Base-by-base conservation (phyloP, 1,284 basidiomycete species). In the Paramarasmius palmivorus region DNA sequence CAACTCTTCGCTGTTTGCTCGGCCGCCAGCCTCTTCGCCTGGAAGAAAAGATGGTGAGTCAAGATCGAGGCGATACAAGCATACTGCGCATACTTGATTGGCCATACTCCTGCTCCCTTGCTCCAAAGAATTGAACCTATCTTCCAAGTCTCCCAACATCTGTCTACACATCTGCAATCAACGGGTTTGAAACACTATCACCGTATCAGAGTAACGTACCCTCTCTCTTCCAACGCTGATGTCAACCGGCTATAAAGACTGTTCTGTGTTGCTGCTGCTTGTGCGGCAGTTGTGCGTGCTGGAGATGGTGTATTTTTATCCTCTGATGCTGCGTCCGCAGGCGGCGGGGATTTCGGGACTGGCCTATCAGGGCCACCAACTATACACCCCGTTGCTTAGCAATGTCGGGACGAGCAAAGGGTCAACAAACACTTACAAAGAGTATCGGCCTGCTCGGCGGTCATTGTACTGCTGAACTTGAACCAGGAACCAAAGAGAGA, bases 331-430 rank as follows among this genome's bases (percentile, higher is more conserved):
- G 55, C 39, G 23, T 54, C 52, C 10, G 45, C 48, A 38, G 55
- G 20, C 47, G 42, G 52, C 41, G 60, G 59, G 42, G 59, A 54
- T 48, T 61, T 49, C 54, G 68, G 73, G 40, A 73, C 64, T 7
- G 84, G 84, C 52, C 86, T 71, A 59, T 86, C 74, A 1, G 84
- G 82, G 0, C 86, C 86, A 15, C 80, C 86, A 50, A 88, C 86
- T 88, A 36, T n/a, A n/a, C n/a, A n/a, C 14, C 26, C 34, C 23
- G 20, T 26, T 57, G 35, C 38, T 25, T 47, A 36, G 26, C 35
- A 59, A 36, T 17, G 55, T 41, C 36, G 45, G 19, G n/a, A 23
- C 14, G 23, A 32, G 40, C 39, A 23, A 53, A 25, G 37, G 40
- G 32, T 42, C 35, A 34, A 50, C 44, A 26, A 17, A 35, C 9